phyloP scores from a whole-genome alignment of 768 basidiomycete genomes.

The Dacryopinax primogenitus region DNA sequence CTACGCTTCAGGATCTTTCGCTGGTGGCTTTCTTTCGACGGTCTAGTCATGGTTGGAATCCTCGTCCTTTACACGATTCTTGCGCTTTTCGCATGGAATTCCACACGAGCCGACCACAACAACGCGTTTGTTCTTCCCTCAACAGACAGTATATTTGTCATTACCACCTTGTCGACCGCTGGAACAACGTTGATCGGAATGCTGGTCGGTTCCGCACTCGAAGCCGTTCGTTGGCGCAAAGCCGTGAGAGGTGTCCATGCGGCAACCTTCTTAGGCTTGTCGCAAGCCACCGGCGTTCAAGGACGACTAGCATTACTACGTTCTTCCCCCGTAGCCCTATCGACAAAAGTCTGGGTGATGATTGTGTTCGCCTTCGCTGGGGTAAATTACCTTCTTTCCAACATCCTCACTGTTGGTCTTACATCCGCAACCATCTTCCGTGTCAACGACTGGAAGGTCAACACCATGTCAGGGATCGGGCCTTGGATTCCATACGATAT shows the following conservation, averaged over 20 bases:
- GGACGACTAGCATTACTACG: neutral
- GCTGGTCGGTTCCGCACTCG: neutral
- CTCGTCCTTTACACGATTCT: neutral
- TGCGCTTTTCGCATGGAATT: neutral
- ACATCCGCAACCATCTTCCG: neutral
- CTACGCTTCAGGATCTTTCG: conserved; percentile 1
- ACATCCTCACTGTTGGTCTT: conserved; percentile 1
- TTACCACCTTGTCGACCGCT: neutral
- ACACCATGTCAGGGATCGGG: neutral
- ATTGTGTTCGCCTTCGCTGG: neutral
- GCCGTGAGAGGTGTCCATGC: neutral
- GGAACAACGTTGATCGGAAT: neutral
- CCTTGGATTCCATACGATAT: neutral
- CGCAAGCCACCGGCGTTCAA: neutral
- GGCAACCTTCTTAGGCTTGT: neutral
- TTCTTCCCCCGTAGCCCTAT: neutral
- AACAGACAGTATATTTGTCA: neutral
- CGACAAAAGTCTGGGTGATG: neutral
- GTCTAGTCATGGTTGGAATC: neutral
- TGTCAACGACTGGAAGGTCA: neutral
- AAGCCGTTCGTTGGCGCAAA: neutral
- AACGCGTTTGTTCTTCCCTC: neutral
- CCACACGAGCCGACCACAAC: neutral
- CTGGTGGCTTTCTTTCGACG: conserved; percentile 2
- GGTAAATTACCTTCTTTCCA: neutral